Evolutionary conservation across 2,329 filamentous ascomycete genomes (phyloP).

Genomic region (Boeremia lycopersici): DNA sequence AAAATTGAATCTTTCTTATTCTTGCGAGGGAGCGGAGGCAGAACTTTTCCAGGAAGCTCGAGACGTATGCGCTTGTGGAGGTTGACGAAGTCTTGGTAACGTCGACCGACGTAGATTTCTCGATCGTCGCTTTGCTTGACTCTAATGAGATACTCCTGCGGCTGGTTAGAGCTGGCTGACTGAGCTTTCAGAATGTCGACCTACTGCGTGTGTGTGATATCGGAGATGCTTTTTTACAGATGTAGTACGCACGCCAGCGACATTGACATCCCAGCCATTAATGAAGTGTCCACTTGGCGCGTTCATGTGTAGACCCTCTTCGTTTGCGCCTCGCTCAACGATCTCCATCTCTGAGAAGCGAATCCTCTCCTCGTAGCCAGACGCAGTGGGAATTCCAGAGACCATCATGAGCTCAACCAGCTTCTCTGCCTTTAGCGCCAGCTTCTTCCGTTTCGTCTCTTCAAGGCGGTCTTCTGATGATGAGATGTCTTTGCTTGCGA

Average conservation of each 20-base stretch:
- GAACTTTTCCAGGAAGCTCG: constrained; percentile 87
- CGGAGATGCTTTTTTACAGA: constrained; percentile 84
- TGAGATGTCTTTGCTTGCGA: constrained; percentile 95
- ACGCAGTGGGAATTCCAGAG: constrained; percentile 91
- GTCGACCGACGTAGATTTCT: constrained; percentile 79
- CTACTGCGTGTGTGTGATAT: constrained; percentile 87
- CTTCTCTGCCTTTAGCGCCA: constrained; percentile 92
- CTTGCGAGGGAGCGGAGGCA: constrained; percentile 87
- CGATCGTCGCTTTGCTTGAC: constrained; percentile 78
- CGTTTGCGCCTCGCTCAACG: constrained; percentile 89
- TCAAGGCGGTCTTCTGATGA: constrained; percentile 95
- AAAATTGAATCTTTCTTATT: constrained; percentile 79
- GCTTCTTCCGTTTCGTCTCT: constrained; percentile 91
- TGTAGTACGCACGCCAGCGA: constrained; percentile 83
- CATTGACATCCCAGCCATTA: constrained; percentile 96
- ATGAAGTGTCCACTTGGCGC: constrained; percentile 89
- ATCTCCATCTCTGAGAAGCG: constrained; percentile 97
- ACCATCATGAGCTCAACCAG: constrained; percentile 99
- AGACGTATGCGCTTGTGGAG: constrained; percentile 79
- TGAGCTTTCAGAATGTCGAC: constrained; percentile 37
- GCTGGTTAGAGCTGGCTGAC: neutral
- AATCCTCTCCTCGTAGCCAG: constrained; percentile 96
- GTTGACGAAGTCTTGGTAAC: constrained; percentile 86
- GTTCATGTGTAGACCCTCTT: constrained; percentile 84
- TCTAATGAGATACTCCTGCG: constrained; percentile 83